These are phyloP conservation scores for Pythium dissimile DNA, from an alignment of 352 stramenopile species.

Conservation along the genomic window DNA sequence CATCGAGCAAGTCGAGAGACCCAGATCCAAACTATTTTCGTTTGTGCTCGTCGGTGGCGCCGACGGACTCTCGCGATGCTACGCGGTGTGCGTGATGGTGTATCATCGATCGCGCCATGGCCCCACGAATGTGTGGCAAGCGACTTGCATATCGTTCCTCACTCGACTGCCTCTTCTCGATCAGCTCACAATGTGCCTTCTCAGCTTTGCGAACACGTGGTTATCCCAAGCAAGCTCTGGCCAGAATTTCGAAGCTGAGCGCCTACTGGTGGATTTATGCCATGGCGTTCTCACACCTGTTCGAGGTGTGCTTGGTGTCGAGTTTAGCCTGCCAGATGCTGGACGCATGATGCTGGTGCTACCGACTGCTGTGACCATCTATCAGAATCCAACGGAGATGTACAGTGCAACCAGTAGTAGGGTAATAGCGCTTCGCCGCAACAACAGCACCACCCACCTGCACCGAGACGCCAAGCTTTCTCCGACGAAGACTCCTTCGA, in stretches of 20 bases:
- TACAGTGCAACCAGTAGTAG: neutral
- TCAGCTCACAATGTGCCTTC: constrained; percentile 44
- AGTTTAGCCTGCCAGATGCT: constrained; percentile 35
- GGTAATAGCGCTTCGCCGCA: neutral
- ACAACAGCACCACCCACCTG: constrained; percentile 4
- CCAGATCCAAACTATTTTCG: constrained; percentile 61
- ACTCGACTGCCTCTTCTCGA: constrained; percentile 65
- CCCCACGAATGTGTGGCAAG: constrained; percentile 44
- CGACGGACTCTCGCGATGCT: constrained; percentile 69
- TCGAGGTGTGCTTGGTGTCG: constrained; percentile 61
- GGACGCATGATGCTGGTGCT: constrained; percentile 41
- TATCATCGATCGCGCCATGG: constrained; percentile 41
- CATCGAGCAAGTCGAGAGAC: constrained; percentile 38
- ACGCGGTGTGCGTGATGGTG: constrained; percentile 66
- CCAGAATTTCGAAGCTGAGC: constrained; percentile 18
- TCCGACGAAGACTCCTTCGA: constrained; percentile 42
- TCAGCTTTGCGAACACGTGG: constrained; percentile 55
- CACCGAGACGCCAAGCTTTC: constrained; percentile 22
- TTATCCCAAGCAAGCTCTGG: neutral
- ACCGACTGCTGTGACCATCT: constrained; percentile 56
- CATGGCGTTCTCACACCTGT: constrained; percentile 55
- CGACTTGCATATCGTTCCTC: constrained; percentile 69
- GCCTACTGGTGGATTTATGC: constrained; percentile 49
- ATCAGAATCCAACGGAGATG: constrained; percentile 13
- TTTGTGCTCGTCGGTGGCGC: constrained; percentile 75